phyloP scores from a whole-genome alignment of 345 rosid genomes.

The Eutrema japonicum region DNA sequence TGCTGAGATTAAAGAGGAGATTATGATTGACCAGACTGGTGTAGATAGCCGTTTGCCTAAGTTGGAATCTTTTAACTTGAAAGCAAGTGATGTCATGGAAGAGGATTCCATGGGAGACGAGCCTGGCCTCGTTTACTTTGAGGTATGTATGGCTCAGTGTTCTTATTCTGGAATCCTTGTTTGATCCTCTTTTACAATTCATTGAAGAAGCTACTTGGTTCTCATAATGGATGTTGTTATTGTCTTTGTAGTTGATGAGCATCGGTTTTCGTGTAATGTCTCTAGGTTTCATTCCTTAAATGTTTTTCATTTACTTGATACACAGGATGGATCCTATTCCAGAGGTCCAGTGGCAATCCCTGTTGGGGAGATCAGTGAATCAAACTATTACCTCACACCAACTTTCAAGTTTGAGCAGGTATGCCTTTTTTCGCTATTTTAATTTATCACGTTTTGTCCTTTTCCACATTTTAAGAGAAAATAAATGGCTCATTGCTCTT shows the following conservation, averaged over 20 bases:
- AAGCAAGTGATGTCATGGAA: conserved; percentile 82
- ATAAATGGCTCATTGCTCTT: neutral
- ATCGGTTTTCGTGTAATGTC: neutral
- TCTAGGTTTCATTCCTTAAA: neutral
- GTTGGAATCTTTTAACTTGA: conserved; percentile 66
- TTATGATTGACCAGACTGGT: conserved; percentile 28
- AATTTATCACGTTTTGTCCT: neutral
- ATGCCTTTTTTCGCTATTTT: conserved; percentile 21
- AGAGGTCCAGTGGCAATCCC: conserved; percentile 85
- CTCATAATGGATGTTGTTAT: neutral
- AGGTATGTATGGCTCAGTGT: conserved; percentile 52
- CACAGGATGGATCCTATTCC: conserved; percentile 92
- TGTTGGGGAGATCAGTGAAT: conserved; percentile 62
- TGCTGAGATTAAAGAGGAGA: conserved; percentile 39
- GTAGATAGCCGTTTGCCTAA: conserved; percentile 52
- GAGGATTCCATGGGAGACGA: conserved; percentile 81
- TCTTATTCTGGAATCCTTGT: neutral
- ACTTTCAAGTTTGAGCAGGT: conserved; percentile 91
- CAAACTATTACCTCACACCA: conserved; percentile 67
- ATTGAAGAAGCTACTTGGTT: conserved; percentile 3
- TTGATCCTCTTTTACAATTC: neutral
- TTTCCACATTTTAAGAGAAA: neutral
- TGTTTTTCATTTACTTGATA: conserved; percentile 13
- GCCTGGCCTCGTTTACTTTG: conserved; percentile 83
- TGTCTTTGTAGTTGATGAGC: neutral